Evolutionary conservation across 192 early-diverging fungal genomes (phyloP), one percentile per base, ranked within the genome.

Genomic region (Rhizophagus clarus): DNA sequence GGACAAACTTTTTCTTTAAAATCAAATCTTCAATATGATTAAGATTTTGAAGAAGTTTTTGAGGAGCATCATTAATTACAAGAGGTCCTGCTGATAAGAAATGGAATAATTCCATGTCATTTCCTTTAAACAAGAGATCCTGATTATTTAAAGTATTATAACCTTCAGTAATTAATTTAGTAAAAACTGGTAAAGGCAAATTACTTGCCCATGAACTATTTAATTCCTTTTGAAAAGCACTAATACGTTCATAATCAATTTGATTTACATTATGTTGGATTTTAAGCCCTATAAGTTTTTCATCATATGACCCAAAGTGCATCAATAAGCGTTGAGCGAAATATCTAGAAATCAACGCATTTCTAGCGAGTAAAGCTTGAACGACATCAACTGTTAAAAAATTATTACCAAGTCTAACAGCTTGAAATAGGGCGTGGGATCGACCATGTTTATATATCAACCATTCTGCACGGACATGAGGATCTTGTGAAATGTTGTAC

Each of bases 91-190:
- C 51, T 4, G 20, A 56, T 56, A 56, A 4, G 5, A 17, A 60
- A 24, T 26, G 56, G 10, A 75, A 56, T 28, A 61, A 14, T 31
- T 75, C 73, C 73, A 75, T 75, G 5, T 75, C 73, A 61, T 75
- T 75, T n/a, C 73, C 73, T 24, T 47, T 8, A 0, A 2, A 12
- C 6, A 9, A 7, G 5, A 72, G 15, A 47, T 49, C 29, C 7
- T 45, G 28, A 42, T 45, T 10, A 56, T 6, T 34, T 5, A 51
- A 75, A 0, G 17, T 20, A 1, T 61, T 28, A 47, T 11, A 61
- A 3, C 73, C 73, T 34, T 75, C 73, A 20, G 2, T 29, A 12
- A 75, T n/a, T 26, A 75, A 0, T 42, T 47, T 28, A 11, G 2
- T 45, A 45, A 45, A 61, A 14, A 61, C 26, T 14, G 40, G 14